Evolutionary conservation across 2,329 filamentous ascomycete genomes (phyloP), one percentile per base, ranked within the genome.

Genomic region (Clathrospora elynae): DNA sequence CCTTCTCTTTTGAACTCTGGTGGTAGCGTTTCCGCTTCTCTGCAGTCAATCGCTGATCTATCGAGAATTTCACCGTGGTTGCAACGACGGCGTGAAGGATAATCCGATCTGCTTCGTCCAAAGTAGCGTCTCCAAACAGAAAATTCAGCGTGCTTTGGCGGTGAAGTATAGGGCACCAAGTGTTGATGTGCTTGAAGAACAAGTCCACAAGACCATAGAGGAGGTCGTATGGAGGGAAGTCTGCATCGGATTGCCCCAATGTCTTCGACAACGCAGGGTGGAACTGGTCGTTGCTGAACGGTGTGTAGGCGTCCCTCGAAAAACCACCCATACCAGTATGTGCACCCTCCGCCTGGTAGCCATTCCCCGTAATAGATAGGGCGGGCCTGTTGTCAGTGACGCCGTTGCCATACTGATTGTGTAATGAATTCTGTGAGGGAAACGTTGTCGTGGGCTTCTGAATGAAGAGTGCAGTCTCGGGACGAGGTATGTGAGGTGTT

Each of bases 31-130:
- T 79, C 48, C 89, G 78, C 51, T 84, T 83, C 35, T 88, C 84
- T 2, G 87, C 82, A 0, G 85, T 90, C 19, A 96, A 75, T 30
- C 89, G 79, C 14, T 78, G 70, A 64, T 96, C 90, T 3, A 81
- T 85, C 0, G 88, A 95, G 66, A 90, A 96, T 18, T 89, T 84
- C 51, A 96, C 75, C 0, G 90, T 91, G 0, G 90, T 93, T 1
- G 90, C 90, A 3, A 96, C 89, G 41, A 96, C 95, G 4, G 91
- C 87, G 68, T 95, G 89, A 5, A 96, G 75, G 10, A 96, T 75
- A 40, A 95, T 86, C 28, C 86, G 80, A 63, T 96, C 90, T 2
- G 86, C 84, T 68, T 95, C 88, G 24, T 91, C 87, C 2, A 93
- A 74, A 1, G 85, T 81, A 55, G 55, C 74, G 69, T 10, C 82